Conservation (phyloP, 2,329 filamentous ascomycete species). For the Colletotrichum graminicola region DNA sequence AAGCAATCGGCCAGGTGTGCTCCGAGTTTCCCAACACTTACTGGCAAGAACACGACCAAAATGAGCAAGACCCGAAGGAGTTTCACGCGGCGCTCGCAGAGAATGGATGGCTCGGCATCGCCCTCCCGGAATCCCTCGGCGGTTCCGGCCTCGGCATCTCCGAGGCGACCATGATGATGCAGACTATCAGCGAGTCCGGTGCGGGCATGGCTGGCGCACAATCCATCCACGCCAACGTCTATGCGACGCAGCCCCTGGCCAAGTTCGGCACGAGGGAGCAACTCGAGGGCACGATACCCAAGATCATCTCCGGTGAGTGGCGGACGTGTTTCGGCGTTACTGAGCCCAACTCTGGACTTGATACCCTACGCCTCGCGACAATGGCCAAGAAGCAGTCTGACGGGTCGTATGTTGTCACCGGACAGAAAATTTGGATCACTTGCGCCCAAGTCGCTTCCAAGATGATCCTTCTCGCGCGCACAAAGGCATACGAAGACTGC, state of each 20-base stretch:
- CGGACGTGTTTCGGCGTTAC: constrained; percentile 86
- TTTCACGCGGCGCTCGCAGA: constrained; percentile 81
- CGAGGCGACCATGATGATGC: constrained; percentile 89
- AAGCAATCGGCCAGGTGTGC: constrained; percentile 77
- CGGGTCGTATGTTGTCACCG: constrained; percentile 75
- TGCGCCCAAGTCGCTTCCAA: constrained; percentile 85
- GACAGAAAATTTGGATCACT: constrained; percentile 92
- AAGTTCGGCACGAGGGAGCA: constrained; percentile 78
- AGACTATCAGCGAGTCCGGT: constrained; percentile 82
- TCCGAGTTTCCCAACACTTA: constrained; percentile 79
- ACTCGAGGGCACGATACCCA: constrained; percentile 72
- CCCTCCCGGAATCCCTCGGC: constrained; percentile 79
- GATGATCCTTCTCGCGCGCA: constrained; percentile 86
- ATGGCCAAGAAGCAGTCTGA: constrained; percentile 66
- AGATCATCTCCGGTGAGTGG: constrained; percentile 78
- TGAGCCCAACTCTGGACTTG: constrained; percentile 84
- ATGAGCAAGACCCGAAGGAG: constrained; percentile 77
- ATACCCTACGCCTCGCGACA: constrained; percentile 79
- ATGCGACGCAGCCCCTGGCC: constrained; percentile 80
- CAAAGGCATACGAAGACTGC: constrained; percentile 75
- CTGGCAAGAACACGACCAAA: constrained; percentile 80
- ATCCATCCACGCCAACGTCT: constrained; percentile 75
- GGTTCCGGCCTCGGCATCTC: constrained; percentile 82
- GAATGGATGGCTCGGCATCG: constrained; percentile 86
- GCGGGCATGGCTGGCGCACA: constrained; percentile 82